phyloP scores from a whole-genome alignment of 2,329 filamentous ascomycete genomes.

The Penicillium expansum region DNA sequence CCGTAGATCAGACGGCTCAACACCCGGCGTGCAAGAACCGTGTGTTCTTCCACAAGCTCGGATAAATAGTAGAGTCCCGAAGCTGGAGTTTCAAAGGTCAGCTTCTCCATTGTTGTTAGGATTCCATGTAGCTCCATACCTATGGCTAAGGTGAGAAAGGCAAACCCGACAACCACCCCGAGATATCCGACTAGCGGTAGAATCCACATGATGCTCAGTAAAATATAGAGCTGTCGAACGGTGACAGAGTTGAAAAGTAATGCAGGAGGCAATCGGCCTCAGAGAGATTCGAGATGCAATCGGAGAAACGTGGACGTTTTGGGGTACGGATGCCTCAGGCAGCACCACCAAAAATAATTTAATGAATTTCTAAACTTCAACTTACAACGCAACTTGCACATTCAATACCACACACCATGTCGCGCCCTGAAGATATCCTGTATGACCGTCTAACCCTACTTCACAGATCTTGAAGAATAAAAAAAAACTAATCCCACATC shows the following conservation, averaged over 20 bases:
- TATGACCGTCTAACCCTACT: constrained; percentile 45
- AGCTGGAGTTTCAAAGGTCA: constrained; percentile 51
- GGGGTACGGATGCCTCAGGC: constrained; percentile 14
- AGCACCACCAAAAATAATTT: constrained; percentile 16
- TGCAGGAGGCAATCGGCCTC: background rate
- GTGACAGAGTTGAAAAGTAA: constrained; percentile 26
- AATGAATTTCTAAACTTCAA: constrained; percentile 5
- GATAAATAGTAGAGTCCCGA: constrained; percentile 99
- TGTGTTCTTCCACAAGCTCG: constrained; percentile 96
- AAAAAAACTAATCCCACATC: constrained; percentile 23
- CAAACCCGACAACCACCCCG: constrained; percentile 83
- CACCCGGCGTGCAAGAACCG: constrained; percentile 84
- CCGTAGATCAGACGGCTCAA: constrained; percentile 80
- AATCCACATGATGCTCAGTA: constrained; percentile 74
- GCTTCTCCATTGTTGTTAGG: background rate
- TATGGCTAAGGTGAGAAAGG: constrained; percentile 91
- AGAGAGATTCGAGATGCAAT: background rate
- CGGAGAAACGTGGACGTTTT: constrained; percentile 13
- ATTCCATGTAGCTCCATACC: constrained; percentile 50
- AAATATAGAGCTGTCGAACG: background rate
- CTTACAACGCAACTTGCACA: background rate
- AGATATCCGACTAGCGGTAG: constrained; percentile 86
- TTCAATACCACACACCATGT: constrained; percentile 63
- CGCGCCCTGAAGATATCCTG: constrained; percentile 93
- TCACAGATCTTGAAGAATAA: background rate